Conservation (phyloP, 116 monocot genomes). For the Dioscorea cayenensis region DNA sequence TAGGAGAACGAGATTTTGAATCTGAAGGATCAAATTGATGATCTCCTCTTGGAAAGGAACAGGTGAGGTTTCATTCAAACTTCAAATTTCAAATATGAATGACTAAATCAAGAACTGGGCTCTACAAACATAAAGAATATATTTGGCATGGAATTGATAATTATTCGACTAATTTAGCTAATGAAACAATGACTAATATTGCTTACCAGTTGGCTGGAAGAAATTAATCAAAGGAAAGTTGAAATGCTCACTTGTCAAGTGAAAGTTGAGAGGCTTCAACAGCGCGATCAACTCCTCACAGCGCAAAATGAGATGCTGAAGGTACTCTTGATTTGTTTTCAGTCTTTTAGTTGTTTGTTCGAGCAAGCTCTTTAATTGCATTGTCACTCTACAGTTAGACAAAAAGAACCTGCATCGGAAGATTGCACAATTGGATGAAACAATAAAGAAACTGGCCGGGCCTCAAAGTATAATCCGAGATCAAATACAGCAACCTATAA, state of each 20-base stretch:
- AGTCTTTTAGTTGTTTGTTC: not conserved
- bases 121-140: not conserved
- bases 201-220: not conserved
- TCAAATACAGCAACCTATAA: constrained; percentile 8
- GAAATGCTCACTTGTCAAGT: constrained; percentile 32
- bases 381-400: constrained; percentile 37
- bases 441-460: constrained; percentile 17
- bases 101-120: not conserved
- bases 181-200: not conserved
- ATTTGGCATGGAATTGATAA: not conserved
- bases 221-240: constrained; percentile 26
- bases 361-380: not conserved
- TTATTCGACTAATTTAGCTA: not conserved
- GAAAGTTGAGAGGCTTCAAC: constrained; percentile 41
- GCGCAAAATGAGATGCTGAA: constrained; percentile 69
- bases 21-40: constrained; percentile 29
- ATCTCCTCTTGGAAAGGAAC: constrained; percentile 42
- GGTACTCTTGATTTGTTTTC: constrained; percentile 20
- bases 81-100: not conserved
- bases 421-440: constrained; percentile 44
- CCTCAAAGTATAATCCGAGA: constrained; percentile 21
- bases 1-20: constrained; percentile 59
- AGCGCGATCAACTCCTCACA: constrained; percentile 39
- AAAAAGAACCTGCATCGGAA: constrained; percentile 55
- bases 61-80: constrained; percentile 28